These are phyloP conservation scores for Macrocystidia cucumis DNA, from an alignment of 1,284 basidiomycete species.

Conservation along the genomic window DNA sequence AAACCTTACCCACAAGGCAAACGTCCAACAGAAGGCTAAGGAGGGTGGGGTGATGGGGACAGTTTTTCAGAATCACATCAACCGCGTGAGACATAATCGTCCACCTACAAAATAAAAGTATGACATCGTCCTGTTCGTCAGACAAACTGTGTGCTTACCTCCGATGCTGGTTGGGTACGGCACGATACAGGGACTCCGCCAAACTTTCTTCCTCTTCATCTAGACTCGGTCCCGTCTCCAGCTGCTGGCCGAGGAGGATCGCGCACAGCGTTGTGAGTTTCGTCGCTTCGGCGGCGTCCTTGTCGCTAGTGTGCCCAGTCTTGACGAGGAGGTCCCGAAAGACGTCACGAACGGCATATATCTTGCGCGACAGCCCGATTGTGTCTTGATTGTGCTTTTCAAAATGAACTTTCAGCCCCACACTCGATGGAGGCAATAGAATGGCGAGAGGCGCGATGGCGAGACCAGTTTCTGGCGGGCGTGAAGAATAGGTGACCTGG, in stretches of 20 bases:
- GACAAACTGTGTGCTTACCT: conserved; percentile 24
- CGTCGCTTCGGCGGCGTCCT: conserved; percentile 14
- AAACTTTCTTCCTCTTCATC: conserved; percentile 21
- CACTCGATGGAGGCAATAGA: conserved; percentile 27
- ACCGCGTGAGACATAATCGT: conserved; percentile 44
- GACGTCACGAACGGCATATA: conserved; percentile 44
- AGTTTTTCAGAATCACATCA: conserved; percentile 33
- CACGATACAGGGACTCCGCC: conserved; percentile 38
- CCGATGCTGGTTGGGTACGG: conserved; percentile 39
- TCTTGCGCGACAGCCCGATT: conserved; percentile 35
- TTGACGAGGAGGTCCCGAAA: conserved; percentile 39
- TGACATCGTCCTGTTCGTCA: not conserved
- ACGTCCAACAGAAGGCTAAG: conserved; percentile 39
- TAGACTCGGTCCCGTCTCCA: conserved; percentile 18
- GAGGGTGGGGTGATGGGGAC: conserved; percentile 37
- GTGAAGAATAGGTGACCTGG: conserved; percentile 7
- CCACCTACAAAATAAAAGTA: conserved; percentile 22
- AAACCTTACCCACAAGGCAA: conserved; percentile 30
- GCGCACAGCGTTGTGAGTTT: conserved; percentile 42
- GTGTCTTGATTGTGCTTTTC: conserved; percentile 26
- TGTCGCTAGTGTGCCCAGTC: conserved; percentile 11
- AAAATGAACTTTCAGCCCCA: conserved; percentile 25
- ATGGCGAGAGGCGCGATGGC: conserved; percentile 27
- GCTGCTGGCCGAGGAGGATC: conserved; percentile 35
- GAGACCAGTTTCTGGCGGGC: conserved; percentile 1